Conservation (phyloP, 176 grass and related monocot genomes). For the Melocanna baccifera region DNA sequence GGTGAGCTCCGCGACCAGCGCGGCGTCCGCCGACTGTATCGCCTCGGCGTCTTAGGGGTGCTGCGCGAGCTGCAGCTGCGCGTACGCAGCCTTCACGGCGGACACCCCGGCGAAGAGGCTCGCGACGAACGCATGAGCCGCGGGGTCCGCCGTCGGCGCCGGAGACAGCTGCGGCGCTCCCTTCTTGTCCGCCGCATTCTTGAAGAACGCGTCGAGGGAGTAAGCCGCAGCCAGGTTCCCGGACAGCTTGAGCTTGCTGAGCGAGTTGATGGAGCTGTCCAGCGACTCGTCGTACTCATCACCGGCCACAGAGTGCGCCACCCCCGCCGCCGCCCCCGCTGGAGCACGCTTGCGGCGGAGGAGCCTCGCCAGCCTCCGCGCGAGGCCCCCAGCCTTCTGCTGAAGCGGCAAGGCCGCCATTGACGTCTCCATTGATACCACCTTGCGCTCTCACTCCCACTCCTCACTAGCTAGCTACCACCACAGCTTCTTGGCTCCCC, state of each 20-base stretch:
- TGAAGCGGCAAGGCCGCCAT: slow-evolving; percentile 9
- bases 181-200: slow-evolving; percentile 28
- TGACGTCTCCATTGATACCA: slow-evolving; percentile 44
- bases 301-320: slow-evolving; percentile 32
- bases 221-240: slow-evolving; percentile 52
- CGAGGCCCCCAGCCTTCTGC: slow-evolving; percentile 41
- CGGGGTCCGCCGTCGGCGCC: background rate
- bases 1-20: slow-evolving; percentile 64
- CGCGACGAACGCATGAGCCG: slow-evolving; percentile 47
- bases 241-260: slow-evolving; percentile 71
- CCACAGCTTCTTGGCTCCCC: background rate
- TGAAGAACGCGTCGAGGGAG: slow-evolving; percentile 37
- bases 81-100: slow-evolving; percentile 86
- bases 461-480: background rate
- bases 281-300: slow-evolving; percentile 44
- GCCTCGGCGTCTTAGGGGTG: slow-evolving; percentile 58
- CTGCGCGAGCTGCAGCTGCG: slow-evolving; percentile 75
- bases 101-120: slow-evolving; percentile 68
- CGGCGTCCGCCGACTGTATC: slow-evolving; percentile 61
- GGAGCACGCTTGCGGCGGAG: slow-evolving; percentile 50
- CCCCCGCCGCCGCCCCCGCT: background rate
- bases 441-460: background rate
- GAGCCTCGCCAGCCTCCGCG: slow-evolving; percentile 51
- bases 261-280: slow-evolving; percentile 52
- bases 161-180: background rate